A percentile compares a stretch with the other conserved stretches of the same genome.
Evolutionary conservation across 176 grass and related monocot genomes (phyloP).

Genomic region (Musa schizocarpa): DNA sequence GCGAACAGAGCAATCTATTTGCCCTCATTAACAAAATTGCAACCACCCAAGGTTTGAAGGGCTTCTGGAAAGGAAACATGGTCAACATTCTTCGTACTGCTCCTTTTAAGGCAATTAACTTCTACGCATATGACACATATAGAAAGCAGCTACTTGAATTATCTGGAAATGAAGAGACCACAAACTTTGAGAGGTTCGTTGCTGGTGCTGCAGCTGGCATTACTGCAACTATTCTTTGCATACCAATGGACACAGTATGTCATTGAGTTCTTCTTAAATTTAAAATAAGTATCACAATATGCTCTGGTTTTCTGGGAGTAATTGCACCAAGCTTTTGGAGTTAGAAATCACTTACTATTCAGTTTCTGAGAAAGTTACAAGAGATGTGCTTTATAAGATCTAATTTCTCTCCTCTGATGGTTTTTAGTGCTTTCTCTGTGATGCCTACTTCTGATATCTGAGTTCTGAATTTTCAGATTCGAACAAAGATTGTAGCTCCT

Average conservation of each 20-base stretch:
- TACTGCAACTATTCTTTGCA: slow-evolving; percentile 73
- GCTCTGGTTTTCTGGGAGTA: not conserved
- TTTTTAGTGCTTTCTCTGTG: not conserved
- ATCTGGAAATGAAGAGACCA: slow-evolving; percentile 87
- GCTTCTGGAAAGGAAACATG: slow-evolving; percentile 96
- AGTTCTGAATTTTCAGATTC: slow-evolving; percentile 59
- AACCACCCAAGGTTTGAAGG: slow-evolving; percentile 71
- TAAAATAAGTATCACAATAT: no score
- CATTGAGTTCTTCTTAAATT: not conserved
- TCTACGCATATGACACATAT: slow-evolving; percentile 92
- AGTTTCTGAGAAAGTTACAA: not conserved
- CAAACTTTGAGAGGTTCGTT: slow-evolving; percentile 92
- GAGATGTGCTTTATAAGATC: not conserved
- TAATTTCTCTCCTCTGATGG: not conserved
- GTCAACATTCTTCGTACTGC: slow-evolving; percentile 96
- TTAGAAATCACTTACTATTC: not conserved
- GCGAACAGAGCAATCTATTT: slow-evolving; percentile 82
- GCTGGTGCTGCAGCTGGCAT: slow-evolving; percentile 81
- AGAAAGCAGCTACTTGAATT: slow-evolving; percentile 69
- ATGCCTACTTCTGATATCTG: slow-evolving; percentile 8
- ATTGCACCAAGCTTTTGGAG: not conserved
- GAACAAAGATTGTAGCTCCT: slow-evolving; percentile 92
- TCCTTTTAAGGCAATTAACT: slow-evolving; percentile 95
- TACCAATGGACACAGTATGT: slow-evolving; percentile 97
- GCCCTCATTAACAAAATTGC: slow-evolving; percentile 72